Base-by-base conservation (phyloP, 306 rosid species). In the Purshia tridentata region DNA sequence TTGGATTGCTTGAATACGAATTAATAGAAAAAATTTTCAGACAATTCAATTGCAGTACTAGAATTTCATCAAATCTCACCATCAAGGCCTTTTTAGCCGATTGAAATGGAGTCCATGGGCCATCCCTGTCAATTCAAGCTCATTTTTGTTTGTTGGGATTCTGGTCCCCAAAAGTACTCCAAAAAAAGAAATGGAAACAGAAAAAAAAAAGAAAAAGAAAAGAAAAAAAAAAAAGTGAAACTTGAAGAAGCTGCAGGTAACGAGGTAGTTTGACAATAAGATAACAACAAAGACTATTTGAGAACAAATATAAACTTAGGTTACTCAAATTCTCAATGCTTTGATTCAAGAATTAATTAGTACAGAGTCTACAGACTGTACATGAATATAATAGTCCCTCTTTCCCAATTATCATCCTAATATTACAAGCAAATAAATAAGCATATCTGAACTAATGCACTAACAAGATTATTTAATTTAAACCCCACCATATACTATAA, bases 321-420 rank as follows among this genome's bases (percentile, higher is more conserved):
- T 29, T 20, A 57, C 63, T n/a, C 15, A 57, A 57, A n/a, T n/a
- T n/a, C 10, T 57, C 40, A 57, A 10, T 60, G 47, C 66, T 15
- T 37, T 60, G 46, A 60, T 12, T 58, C 64, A 29, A 58, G 41
- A 58, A 59, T 59, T 35, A 59, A 35, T 58, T 29, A 58, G 64
- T 13, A 59, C 5, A 59, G 18, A 59, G 19, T 59, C 35, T 29
- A 29, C 35, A 59, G 18, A 59, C 45, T 59, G n/a, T n/a, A n/a
- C n/a, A 35, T 12, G 42, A 58, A 37, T 60, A 60, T 35, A 20
- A 60, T 22, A 37, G 45, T 10, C 19, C 2, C 2, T 58, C 64
- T 58, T 9, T 53, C 58, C 23, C 58, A 0, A n/a, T 7, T 10
- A 5, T 8, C 18, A 53, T 53, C 22, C 29, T 10, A 2, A 20